These are phyloP conservation scores for Carpinus fangiana DNA, from an alignment of 306 rosid genomes.

Conservation along the genomic window DNA sequence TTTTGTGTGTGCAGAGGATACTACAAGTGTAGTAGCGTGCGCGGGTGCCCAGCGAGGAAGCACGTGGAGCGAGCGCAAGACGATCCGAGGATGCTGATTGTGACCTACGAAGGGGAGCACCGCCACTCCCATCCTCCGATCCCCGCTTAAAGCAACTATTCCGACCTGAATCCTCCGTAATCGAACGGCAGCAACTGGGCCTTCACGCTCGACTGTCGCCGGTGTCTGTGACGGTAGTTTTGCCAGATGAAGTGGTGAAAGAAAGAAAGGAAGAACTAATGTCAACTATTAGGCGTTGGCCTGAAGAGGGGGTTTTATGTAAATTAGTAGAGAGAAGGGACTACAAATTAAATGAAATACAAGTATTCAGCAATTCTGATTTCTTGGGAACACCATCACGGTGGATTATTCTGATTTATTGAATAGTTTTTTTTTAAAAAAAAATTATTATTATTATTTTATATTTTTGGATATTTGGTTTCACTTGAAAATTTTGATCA, in stretches of 20 bases:
- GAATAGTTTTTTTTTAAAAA: no score
- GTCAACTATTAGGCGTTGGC: background rate
- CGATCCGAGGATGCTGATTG: constrained; percentile 81
- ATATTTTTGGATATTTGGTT: no score
- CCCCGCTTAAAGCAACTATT: background rate
- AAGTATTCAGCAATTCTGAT: background rate
- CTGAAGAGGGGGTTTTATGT: background rate
- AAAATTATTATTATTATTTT: no score
- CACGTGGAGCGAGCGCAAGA: constrained; percentile 88
- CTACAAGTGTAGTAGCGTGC: constrained; percentile 78
- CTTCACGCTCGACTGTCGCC: background rate
- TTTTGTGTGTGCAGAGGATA: constrained; percentile 55
- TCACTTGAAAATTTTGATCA: no score
- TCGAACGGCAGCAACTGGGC: background rate
- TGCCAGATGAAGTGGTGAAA: background rate
- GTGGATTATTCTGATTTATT: no score
- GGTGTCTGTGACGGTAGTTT: background rate
- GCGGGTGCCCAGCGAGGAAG: constrained; percentile 90
- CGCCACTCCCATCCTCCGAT: constrained; percentile 33
- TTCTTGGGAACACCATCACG: background rate
- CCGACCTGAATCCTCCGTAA: background rate
- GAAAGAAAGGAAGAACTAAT: background rate
- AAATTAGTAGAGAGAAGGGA: background rate
- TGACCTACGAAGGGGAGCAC: constrained; percentile 91
- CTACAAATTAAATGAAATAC: background rate